phyloP scores from a whole-genome alignment of 306 rosid species.

The Gynostemma pentaphyllum region DNA sequence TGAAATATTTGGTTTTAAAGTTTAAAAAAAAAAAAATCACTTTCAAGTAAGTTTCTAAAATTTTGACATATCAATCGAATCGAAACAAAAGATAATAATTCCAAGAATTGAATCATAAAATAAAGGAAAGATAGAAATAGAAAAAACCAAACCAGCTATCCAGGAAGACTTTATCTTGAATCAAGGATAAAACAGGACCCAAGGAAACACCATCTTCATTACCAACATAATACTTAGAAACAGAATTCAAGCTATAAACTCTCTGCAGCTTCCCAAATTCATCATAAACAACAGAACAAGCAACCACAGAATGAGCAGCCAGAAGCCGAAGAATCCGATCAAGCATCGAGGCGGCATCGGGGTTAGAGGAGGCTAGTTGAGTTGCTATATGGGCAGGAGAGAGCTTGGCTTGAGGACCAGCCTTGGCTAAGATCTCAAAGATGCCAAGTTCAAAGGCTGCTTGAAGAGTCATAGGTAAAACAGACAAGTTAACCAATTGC shows the following conservation, averaged over 20 bases:
- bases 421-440: constrained; percentile 35
- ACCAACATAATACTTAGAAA: constrained; percentile 22
- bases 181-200: constrained; percentile 16
- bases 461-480: constrained; percentile 25
- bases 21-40: too few species aligned
- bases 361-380: constrained; percentile 19
- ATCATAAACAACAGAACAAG: constrained; percentile 13
- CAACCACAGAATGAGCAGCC: constrained; percentile 29
- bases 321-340: constrained; percentile 43
- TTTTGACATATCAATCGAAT: neutral
- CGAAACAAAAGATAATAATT: too few species aligned
- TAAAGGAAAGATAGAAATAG: neutral
- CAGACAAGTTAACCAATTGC: constrained; percentile 15
- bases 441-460: constrained; percentile 34
- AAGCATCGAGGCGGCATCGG: constrained; percentile 30
- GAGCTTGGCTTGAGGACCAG: constrained; percentile 20
- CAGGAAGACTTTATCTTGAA: constrained; percentile 25
- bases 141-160: constrained; percentile 22
- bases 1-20: neutral
- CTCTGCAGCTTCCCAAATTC: neutral
- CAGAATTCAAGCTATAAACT: constrained; percentile 26
- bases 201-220: constrained; percentile 30
- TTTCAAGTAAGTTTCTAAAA: too few species aligned
- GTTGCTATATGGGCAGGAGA: constrained; percentile 23
- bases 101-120: neutral